Base-by-base conservation (phyloP, 495 filamentous ascomycete genomes). In the Rusavskia elegans region DNA sequence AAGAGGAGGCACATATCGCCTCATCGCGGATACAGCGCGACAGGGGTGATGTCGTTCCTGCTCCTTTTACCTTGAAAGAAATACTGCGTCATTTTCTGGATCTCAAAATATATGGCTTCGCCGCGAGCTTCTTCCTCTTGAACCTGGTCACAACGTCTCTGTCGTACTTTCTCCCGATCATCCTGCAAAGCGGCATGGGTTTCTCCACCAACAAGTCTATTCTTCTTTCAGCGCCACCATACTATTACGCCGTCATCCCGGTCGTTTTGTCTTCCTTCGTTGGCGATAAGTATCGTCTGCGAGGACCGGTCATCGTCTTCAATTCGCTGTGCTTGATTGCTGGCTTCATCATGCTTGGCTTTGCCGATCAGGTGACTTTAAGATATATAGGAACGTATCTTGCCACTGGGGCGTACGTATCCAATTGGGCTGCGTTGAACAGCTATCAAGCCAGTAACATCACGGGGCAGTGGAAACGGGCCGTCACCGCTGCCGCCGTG, bases 361-460 rank as follows among this genome's bases (percentile, higher is more conserved):
- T 88, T 56, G 72, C 79, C 1, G 65, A 68, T 4, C 79, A 86
- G 55, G 78, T 83, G 30, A 70, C 80, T 0, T 82, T 83, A 11
- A 75, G 84, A 20, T 89, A 87, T 57, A 67, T 86, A 20, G 85
- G 84, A 2, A 81, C 81, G 0, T 88, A 79, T 61, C 73, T 89
- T 2, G 81, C 84, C 0, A 88, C 84, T 0, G 85, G 85, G 0
- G 83, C 84, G 0, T 89, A 88, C 56, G 74, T 89, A 4, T 79
- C 76, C 3, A 89, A 89, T 55, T 89, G 85, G 84, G 83, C 84
- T 0, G 85, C 83, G 2, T 65, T 89, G 50, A 85, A 78, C 57
- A 78, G 83, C 0, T 89, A 83, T 55, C 80, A 84, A 57, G 76
- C 79, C 3, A 84, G 81, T 58, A 87, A 87, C 59, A 76, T 86